phyloP scores from a whole-genome alignment of 352 stramenopile genomes.

The Globisporangium parvum region DNA sequence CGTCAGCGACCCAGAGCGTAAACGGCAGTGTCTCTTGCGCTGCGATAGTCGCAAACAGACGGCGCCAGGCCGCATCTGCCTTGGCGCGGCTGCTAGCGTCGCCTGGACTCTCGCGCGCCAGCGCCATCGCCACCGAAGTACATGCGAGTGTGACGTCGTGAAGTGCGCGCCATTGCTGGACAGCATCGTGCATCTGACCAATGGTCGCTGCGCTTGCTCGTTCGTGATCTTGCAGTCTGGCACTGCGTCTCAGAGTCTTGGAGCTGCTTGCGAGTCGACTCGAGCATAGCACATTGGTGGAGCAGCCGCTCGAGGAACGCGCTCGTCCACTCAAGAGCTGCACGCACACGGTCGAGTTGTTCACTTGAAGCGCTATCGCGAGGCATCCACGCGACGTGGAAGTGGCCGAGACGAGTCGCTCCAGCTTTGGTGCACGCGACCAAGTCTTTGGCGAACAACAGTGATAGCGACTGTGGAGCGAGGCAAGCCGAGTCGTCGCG shows the following conservation, averaged over 20 bases:
- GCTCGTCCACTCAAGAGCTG: slow-evolving; percentile 8
- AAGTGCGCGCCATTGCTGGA: neutral
- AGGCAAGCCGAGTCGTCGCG: neutral
- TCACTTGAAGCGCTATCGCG: neutral
- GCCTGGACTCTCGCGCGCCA: neutral
- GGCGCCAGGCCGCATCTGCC: neutral
- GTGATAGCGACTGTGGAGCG: neutral
- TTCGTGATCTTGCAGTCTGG: neutral
- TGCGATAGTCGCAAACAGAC: neutral
- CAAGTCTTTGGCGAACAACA: neutral
- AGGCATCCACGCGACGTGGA: slow-evolving; percentile 3
- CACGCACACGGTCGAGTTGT: neutral
- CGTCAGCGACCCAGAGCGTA: slow-evolving; percentile 5
- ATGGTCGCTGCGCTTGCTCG: too few species aligned
- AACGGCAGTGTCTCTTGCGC: neutral
- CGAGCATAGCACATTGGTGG: neutral
- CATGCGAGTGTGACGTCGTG: neutral
- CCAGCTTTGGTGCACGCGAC: too few species aligned
- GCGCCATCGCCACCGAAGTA: neutral
- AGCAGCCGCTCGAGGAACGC: slow-evolving; percentile 3
- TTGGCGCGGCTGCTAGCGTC: neutral
- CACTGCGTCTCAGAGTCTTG: neutral
- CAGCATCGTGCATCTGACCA: neutral
- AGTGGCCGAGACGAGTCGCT: neutral
- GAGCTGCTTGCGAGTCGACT: neutral